Evolutionary conservation across 2,329 filamentous ascomycete genomes (phyloP).

Genomic region (Geosmithia flava): DNA sequence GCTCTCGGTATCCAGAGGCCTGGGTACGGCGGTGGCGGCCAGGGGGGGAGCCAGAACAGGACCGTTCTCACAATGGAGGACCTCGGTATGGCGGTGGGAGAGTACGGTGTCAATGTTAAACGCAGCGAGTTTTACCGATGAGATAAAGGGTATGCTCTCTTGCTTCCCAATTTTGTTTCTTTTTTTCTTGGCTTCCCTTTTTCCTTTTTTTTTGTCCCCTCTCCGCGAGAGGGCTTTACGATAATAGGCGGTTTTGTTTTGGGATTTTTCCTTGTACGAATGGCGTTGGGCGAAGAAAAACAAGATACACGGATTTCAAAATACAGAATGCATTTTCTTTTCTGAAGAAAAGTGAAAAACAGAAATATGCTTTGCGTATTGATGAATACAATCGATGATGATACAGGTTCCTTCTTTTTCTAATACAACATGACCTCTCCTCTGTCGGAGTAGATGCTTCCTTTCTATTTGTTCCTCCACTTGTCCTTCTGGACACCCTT

Average conservation of each 20-base stretch:
- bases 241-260: too few relatives aligned
- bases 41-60: constrained; percentile 76
- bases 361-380: background rate
- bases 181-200: background rate
- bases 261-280: background rate
- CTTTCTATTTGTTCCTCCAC: constrained; percentile 1
- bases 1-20: constrained; percentile 64
- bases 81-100: constrained; percentile 90
- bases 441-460: background rate
- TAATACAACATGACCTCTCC: background rate
- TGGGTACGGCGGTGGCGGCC: constrained; percentile 77
- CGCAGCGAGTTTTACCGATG: constrained; percentile 91
- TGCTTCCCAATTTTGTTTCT: background rate
- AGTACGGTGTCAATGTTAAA: constrained; percentile 97
- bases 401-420: background rate
- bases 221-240: too few relatives aligned
- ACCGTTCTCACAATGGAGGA: constrained; percentile 99
- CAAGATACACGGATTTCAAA: background rate
- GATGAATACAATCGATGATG: constrained; percentile 1
- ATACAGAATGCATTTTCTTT: background rate
- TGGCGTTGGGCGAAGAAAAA: background rate
- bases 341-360: background rate
- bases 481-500: constrained; percentile 44
- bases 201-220: background rate
- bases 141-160: constrained; percentile 1